Evolutionary conservation across 441 rosid species (phyloP).

Genomic region (Eruca vesicaria): DNA sequence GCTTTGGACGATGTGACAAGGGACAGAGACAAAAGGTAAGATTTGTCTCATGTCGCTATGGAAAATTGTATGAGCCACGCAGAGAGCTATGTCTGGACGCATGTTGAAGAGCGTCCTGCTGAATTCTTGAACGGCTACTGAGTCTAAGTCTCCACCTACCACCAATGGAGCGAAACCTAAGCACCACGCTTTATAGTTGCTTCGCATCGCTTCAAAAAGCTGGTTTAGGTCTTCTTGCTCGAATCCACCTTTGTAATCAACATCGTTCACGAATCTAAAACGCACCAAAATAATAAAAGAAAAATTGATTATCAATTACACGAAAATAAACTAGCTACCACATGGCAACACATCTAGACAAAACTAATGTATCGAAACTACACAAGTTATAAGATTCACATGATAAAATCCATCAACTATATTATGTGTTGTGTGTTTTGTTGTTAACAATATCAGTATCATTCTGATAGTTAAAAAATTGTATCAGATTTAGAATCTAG

Average conservation of each 20-base stretch:
- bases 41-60: conserved; percentile 71
- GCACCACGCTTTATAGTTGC: conserved; percentile 85
- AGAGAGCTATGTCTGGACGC: conserved; percentile 88
- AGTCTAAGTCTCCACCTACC: conserved; percentile 89
- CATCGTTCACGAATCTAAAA: conserved; percentile 60
- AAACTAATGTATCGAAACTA: too few relatives aligned
- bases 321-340: too few relatives aligned
- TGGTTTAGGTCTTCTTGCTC: conserved; percentile 78
- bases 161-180: conserved; percentile 81
- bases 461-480: too few relatives aligned
- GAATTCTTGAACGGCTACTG: conserved; percentile 84
- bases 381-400: too few relatives aligned
- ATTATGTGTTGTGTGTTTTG: too few relatives aligned
- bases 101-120: conserved; percentile 92
- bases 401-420: too few relatives aligned
- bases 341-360: too few relatives aligned
- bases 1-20: conserved; percentile 88
- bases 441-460: too few relatives aligned
- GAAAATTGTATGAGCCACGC: conserved; percentile 69
- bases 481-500: too few relatives aligned
- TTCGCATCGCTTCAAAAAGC: conserved; percentile 70
- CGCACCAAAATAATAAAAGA: too few relatives aligned
- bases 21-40: conserved; percentile 54
- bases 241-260: conserved; percentile 80
- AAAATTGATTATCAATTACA: too few relatives aligned